These are phyloP conservation scores for Speleostelium caveatum DNA, from an alignment of 78 protist genomes.

Conservation along the genomic window DNA sequence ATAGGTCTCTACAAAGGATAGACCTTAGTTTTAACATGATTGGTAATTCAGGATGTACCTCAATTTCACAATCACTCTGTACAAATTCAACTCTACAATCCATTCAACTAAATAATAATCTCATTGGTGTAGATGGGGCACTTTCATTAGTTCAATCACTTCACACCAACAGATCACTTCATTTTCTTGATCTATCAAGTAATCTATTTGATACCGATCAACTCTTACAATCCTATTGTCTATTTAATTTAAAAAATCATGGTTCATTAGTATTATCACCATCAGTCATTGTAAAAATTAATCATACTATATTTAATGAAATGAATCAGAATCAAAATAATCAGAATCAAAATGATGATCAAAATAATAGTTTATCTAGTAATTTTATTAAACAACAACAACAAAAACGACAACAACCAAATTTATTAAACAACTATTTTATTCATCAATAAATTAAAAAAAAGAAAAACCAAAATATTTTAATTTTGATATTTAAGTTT, in stretches of 20 bases:
- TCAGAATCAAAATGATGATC: too few species aligned
- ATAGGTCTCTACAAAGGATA: not conserved
- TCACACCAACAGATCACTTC: conserved; percentile 9
- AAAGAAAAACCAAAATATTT: too few species aligned
- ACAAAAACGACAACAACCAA: too few species aligned
- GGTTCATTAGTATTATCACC: conserved; percentile 21
- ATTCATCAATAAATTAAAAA: too few species aligned
- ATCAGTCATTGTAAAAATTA: conserved; percentile 3
- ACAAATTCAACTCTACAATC: not conserved
- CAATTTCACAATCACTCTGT: conserved; percentile 2
- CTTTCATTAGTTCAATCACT: conserved; percentile 7
- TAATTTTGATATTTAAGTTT: too few species aligned
- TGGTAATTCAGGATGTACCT: conserved; percentile 5
- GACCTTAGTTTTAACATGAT: conserved; percentile 19
- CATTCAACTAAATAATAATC: not conserved
- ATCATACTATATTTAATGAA: conserved; percentile 19
- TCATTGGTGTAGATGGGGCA: conserved; percentile 3
- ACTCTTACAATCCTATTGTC: conserved; percentile 2
- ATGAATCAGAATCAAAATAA: too few species aligned
- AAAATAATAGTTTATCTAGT: too few species aligned
- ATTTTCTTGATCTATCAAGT: conserved; percentile 1
- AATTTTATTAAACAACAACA: too few species aligned
- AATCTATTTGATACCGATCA: not conserved
- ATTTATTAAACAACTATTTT: too few species aligned
- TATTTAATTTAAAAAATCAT: not conserved